Base-by-base conservation (phyloP, 1,139 yeast genomes). In the Pichia sp. region DNA sequence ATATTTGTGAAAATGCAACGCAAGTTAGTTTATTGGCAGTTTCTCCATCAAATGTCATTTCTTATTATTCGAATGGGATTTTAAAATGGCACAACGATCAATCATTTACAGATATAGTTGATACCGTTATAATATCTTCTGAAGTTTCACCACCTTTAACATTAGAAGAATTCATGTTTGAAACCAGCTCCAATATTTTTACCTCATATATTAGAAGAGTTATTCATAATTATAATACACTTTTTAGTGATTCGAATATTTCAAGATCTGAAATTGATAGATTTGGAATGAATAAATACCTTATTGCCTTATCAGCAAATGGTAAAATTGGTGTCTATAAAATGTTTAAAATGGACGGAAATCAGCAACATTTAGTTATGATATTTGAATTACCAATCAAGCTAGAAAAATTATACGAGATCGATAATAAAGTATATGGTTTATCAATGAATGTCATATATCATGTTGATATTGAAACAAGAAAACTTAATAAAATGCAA, bases 261-360 rank as follows among this genome's bases (percentile, higher is more conserved):
- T 5, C 9, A 1, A 20, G 37, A 4, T 20, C 32, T 27, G 24
- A 38, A 6, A n/a, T 9, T 10, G 35, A 37, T n/a, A 57, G 63
- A 24, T 78, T 78, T 64, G 84, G 84, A 0, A 69, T 75, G 47
- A 59, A 66, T 25, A 78, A 80, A 53, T 58, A 62, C 9, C 57
- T 80, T 31, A 64, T 78, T 3, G 66, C 70, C 1, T 68, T 72
- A 3, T 70, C 80, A 0, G 54, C 56, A 12, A 55, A 59, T 30
- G 78, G 78, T 5, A 64, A 66, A 39, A 49, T 75, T 3, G 61
- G 68, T 30, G 79, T 78, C 1, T 57, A 76, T 24, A 70, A 75
- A 50, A 63, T 74, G 3, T 52, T 63, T 23, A 52, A 50, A 27
- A 24, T 41, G 8, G 35, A 33, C 4, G 27, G 11, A 6, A 11